These are phyloP conservation scores for Cupressus sempervirens DNA, from an alignment of 75 land plant species.

Conservation along the genomic window DNA sequence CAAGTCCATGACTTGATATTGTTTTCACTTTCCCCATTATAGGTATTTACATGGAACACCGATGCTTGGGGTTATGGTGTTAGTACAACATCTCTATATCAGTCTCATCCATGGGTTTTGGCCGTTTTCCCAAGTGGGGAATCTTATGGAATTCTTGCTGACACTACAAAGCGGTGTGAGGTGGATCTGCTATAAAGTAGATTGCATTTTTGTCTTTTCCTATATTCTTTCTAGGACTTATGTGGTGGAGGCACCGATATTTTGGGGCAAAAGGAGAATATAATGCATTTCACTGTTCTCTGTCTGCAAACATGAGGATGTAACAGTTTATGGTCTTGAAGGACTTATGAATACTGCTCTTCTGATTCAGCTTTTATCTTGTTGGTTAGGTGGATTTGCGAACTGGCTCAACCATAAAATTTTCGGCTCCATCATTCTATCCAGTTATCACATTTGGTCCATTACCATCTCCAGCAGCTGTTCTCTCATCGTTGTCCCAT, in stretches of 20 bases:
- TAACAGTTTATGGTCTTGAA: neutral
- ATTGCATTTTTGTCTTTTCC: neutral
- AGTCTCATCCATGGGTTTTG: slow-evolving; percentile 97
- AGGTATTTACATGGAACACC: slow-evolving; percentile 96
- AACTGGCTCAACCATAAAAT: slow-evolving; percentile 46
- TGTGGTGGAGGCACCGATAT: too few relatives aligned
- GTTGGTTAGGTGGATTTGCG: slow-evolving; percentile 69
- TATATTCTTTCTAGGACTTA: neutral
- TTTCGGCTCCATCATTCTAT: slow-evolving; percentile 53
- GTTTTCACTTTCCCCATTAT: neutral
- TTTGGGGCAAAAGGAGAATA: neutral
- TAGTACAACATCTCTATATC: slow-evolving; percentile 84
- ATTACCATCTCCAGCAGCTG: slow-evolving; percentile 63
- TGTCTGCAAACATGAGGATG: neutral
- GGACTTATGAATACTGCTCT: neutral
- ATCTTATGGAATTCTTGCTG: slow-evolving; percentile 88
- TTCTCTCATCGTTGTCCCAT: slow-evolving; percentile 64
- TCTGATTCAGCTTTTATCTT: slow-evolving; percentile 2
- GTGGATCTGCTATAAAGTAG: slow-evolving; percentile 25
- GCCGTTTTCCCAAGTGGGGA: slow-evolving; percentile 80
- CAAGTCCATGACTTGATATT: neutral
- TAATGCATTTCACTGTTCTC: neutral
- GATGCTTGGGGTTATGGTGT: slow-evolving; percentile 94
- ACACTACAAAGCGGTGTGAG: slow-evolving; percentile 90
- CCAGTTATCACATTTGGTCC: slow-evolving; percentile 94